Evolutionary conservation across 2,329 filamentous ascomycete species (phyloP), one percentile per base, ranked within the genome.

Genomic region (Botrytis pseudocinerea): DNA sequence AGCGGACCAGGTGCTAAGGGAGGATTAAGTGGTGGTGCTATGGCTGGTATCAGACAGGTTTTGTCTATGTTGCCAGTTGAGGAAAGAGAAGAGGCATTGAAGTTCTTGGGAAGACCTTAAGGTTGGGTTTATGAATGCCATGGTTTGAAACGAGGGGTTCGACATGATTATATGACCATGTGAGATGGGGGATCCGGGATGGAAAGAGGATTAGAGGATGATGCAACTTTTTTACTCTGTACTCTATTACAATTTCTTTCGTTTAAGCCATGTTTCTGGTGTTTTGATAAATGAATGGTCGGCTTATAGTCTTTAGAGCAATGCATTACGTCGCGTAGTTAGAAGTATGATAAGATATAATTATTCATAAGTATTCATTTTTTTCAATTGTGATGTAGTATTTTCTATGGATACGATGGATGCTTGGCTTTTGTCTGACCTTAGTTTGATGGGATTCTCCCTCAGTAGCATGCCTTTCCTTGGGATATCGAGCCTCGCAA

Each of bases 31-130:
- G 70, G 70, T 6, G 63, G 65, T 57, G 65, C 65, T 42, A 68
- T 68, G 65, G 65, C 65, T 57, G 95, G 96, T 79, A 90, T 99
- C 35, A 91, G 94, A 79, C 92, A 95, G 78, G 89, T 97, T 76
- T 84, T 98, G 78, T 90, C 92, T 79, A 94, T 95, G 82, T 89
- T 99, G 85, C 94, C 95, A 28, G 92, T 95, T 69, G 90, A 89
- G 76, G 95, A 99, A 87, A 92, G 94, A 82, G 94, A 98, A 83
- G 80, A 79, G 72, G 80, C 80, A 1, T 72, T 82, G 69, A 80
- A 76, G 61, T 81, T 79, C 71, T 78, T 82, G 77, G 74, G 69
- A 22, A 75, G 70, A 35, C 62, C 76, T 28, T 78, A 76, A 28
- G 69, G 64, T 16, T 16, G 8, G 10, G n/a, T 22, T 51, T 38